Percentiles rank a stretch among this genome's conserved stretches.
These are phyloP conservation scores for Paramecium octaurelia DNA, from an alignment of 73 alveolate species.

Conservation along the genomic window DNA sequence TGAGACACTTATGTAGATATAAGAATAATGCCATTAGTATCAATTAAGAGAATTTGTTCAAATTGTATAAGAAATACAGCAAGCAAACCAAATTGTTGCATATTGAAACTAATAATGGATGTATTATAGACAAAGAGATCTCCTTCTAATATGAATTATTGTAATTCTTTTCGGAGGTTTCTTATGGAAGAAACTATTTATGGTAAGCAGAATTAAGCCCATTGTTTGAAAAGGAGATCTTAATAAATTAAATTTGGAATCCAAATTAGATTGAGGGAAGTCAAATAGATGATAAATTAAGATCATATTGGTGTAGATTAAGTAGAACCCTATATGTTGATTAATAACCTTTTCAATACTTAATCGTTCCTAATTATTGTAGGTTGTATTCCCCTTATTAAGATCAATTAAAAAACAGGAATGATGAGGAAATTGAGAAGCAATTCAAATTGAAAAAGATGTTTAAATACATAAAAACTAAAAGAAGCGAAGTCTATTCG, in stretches of 20 bases:
- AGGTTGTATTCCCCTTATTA: not conserved
- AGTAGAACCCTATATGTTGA: not conserved
- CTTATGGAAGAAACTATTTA: constrained; percentile 25
- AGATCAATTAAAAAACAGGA: not conserved
- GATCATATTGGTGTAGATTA: constrained; percentile 34
- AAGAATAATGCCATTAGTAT: constrained; percentile 37
- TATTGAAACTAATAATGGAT: not conserved
- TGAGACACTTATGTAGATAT: constrained; percentile 32
- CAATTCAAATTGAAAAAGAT: not conserved
- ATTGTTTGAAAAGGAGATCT: not conserved
- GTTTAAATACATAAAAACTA: not conserved
- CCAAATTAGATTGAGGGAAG: not conserved
- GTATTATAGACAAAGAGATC: not conserved
- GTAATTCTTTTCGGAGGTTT: not conserved
- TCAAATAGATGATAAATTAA: not conserved
- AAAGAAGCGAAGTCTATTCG: not conserved
- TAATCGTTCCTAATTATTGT: not conserved
- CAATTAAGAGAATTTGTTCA: constrained; percentile 44
- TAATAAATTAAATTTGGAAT: not conserved
- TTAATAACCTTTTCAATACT: not conserved
- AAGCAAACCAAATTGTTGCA: not conserved
- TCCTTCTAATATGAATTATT: not conserved
- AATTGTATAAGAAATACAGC: not conserved
- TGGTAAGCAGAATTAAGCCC: constrained; percentile 10
- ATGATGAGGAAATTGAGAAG: not conserved